Conservation (phyloP, 129 eudicot genomes). For the Lactuca sativa region DNA sequence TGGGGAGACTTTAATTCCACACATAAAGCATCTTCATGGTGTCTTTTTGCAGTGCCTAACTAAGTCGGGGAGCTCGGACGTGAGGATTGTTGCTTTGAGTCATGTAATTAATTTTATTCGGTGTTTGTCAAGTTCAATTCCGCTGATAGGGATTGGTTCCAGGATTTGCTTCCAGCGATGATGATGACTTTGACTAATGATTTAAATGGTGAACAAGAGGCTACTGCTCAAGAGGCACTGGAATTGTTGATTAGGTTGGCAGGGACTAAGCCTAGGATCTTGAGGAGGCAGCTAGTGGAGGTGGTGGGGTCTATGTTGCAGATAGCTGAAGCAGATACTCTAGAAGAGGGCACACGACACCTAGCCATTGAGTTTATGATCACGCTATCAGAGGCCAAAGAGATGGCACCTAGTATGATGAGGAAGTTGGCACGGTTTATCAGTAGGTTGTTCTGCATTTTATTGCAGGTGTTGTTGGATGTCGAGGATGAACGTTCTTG, state of each 20-base stretch:
- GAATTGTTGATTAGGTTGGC: too few species aligned
- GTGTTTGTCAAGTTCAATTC: slow-evolving; percentile 67
- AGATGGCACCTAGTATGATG: slow-evolving; percentile 79
- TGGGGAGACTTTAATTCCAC: too few species aligned
- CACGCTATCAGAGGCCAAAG: slow-evolving; percentile 48
- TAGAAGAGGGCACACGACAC: slow-evolving; percentile 89
- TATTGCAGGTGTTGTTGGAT: slow-evolving; percentile 65
- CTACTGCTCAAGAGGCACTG: too few species aligned
- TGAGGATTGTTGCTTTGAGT: too few species aligned
- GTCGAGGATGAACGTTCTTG: slow-evolving; percentile 69
- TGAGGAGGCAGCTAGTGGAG: too few species aligned
- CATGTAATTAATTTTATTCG: slow-evolving; percentile 67
- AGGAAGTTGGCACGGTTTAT: slow-evolving; percentile 75
- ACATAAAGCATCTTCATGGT: too few species aligned
- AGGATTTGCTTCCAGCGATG: slow-evolving; percentile 47
- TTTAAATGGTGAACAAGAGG: too few species aligned
- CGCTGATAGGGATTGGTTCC: slow-evolving; percentile 80
- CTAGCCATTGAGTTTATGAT: slow-evolving; percentile 78
- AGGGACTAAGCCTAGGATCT: too few species aligned
- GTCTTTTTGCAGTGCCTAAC: too few species aligned
- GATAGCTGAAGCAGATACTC: slow-evolving; percentile 78
- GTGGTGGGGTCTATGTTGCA: slow-evolving; percentile 50
- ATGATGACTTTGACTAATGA: too few species aligned
- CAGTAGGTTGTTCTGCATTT: slow-evolving; percentile 53
- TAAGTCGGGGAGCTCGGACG: too few species aligned